Percentiles rank a stretch among this genome's conserved stretches.
Evolutionary conservation across 495 filamentous ascomycete species (phyloP).

Genomic region (Neurospora sublineolata): DNA sequence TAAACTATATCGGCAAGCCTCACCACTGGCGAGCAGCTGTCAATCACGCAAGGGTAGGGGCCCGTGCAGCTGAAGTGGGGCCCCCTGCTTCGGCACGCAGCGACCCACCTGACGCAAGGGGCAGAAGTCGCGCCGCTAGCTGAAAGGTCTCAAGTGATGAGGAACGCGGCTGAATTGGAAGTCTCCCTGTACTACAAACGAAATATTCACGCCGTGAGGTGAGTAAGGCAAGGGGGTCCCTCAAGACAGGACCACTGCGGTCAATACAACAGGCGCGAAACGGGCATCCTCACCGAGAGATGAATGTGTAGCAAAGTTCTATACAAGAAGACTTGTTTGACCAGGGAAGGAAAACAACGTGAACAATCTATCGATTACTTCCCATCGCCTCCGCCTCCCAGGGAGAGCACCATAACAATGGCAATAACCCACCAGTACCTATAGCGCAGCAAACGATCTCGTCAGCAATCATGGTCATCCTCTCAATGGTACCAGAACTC

Average conservation of each 20-base stretch:
- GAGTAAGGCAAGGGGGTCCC: neutral
- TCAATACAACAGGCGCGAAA: neutral
- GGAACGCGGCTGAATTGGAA: neutral
- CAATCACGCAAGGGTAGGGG: neutral
- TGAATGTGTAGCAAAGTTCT: neutral
- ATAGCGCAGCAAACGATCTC: slow-evolving; percentile 4
- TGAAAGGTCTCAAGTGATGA: neutral
- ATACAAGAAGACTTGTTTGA: neutral
- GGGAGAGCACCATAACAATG: slow-evolving; percentile 25
- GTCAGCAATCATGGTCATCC: neutral
- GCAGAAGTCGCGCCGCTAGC: neutral
- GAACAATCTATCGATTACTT: slow-evolving; percentile 10
- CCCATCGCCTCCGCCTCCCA: slow-evolving; percentile 32
- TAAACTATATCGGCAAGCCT: slow-evolving; percentile 5
- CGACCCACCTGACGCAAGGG: neutral
- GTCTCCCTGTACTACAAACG: neutral
- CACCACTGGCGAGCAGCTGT: slow-evolving; percentile 22
- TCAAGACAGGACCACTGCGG: neutral
- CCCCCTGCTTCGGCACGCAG: neutral
- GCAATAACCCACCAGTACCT: slow-evolving; percentile 46
- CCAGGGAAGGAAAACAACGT: neutral
- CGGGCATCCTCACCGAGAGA: neutral
- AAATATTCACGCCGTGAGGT: neutral
- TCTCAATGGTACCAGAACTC: slow-evolving; percentile 13
- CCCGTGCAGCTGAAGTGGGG: neutral